Evolutionary conservation across 768 basidiomycete genomes (phyloP).

Genomic region (Hygrocybe coccinea): DNA sequence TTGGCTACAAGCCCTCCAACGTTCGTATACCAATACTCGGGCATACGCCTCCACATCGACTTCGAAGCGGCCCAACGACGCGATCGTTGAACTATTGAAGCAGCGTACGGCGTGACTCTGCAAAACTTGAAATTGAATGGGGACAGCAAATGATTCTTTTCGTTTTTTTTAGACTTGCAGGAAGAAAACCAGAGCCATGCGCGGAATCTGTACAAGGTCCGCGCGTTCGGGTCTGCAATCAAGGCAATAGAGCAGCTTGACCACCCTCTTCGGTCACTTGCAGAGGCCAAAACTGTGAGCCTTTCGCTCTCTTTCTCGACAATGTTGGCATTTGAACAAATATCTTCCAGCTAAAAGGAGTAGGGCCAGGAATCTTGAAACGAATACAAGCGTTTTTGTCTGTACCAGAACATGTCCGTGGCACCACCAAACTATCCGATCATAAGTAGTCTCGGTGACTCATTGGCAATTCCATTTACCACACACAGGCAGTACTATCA

Average conservation of each 20-base stretch:
- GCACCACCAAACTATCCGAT: no score
- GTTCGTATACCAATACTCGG: no score
- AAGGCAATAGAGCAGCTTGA: constrained; percentile 36
- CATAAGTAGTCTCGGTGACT: neutral
- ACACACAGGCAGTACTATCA: no score
- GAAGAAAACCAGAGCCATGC: constrained; percentile 35
- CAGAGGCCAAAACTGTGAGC: constrained; percentile 38
- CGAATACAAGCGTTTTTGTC: constrained; percentile 43
- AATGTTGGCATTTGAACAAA: no score
- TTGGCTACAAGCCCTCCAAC: no score
- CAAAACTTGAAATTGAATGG: no score
- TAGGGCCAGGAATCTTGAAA: constrained; percentile 39
- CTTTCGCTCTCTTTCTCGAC: no score
- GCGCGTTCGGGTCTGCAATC: constrained; percentile 48
- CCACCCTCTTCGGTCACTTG: constrained; percentile 40
- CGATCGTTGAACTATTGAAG: constrained; percentile 38
- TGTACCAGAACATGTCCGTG: no score
- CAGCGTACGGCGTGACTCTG: constrained; percentile 32
- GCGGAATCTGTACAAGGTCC: constrained; percentile 46
- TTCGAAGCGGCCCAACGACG: constrained; percentile 29
- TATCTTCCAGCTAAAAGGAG: constrained; percentile 29
- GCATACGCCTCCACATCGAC: neutral
- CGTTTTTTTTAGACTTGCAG: constrained; percentile 35
- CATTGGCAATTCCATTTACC: neutral
- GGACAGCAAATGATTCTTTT: no score